Conservation (phyloP, 2,329 filamentous ascomycete genomes). For the Berkeleyomyces rouxiae region DNA sequence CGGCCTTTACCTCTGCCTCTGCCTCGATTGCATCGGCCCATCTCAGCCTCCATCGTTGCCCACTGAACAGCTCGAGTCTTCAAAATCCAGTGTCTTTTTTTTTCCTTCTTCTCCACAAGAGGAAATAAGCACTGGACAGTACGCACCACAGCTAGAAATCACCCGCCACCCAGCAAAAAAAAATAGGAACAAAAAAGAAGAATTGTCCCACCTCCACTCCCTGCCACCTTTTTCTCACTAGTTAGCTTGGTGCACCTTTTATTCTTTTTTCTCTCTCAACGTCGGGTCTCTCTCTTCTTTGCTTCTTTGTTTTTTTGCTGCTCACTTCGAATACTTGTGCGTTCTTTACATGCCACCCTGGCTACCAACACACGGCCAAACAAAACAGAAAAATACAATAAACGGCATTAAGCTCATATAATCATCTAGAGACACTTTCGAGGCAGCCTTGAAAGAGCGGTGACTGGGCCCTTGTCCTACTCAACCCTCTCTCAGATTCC, state of each 20-base stretch:
- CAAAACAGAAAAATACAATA: neutral
- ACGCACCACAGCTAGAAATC: neutral
- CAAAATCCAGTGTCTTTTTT: neutral
- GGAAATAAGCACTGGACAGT: neutral
- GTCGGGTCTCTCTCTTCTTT: neutral
- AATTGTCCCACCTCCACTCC: neutral
- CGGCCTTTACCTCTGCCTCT: no score
- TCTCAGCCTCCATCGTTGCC: no score
- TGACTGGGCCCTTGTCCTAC: conserved; percentile 6
- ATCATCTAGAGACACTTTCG: neutral
- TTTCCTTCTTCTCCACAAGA: neutral
- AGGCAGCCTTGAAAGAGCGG: conserved; percentile 11
- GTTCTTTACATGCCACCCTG: neutral
- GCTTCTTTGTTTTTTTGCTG: neutral
- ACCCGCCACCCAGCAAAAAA: neutral
- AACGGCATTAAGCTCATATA: neutral
- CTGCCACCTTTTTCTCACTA: neutral
- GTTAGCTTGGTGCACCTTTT: neutral
- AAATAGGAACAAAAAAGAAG: neutral
- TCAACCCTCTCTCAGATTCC: conserved; percentile 3
- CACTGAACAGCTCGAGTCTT: no score
- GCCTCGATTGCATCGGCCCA: no score
- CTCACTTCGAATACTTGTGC: neutral
- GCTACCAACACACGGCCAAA: neutral
- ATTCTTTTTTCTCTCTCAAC: neutral